Evolutionary conservation across 805 yeast species (phyloP), one percentile per base, ranked within the genome.

Genomic region (Myxozyma monticola): DNA sequence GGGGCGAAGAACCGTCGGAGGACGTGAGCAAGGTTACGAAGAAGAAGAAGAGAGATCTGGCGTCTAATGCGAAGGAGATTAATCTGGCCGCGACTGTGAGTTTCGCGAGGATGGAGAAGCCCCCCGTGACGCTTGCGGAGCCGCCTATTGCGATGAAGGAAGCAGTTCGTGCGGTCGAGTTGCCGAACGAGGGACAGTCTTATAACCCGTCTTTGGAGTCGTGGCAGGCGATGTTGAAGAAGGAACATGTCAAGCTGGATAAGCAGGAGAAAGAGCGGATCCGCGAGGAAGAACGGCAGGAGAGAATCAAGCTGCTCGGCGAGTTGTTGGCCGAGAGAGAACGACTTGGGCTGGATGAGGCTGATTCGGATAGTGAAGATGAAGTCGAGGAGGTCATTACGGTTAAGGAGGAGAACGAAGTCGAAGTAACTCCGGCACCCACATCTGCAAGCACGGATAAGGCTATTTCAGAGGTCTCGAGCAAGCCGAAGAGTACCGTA

Each of bases 121-220:
- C 21, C 61, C 80, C 60, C 3, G 59, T 70, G 15, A 72, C 83
- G 29, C 72, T 78, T 66, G 75, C 85, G 2, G 68, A 70, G 30
- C 79, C 88, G 4, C 75, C 77, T 2, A 66, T 65, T 2, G 83
- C 95, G 1, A 77, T 87, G 15, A 76, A 73, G 50, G 75, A 75
- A n/a, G 61, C 70, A 40, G 81, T 74, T 17, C 25, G 45, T 25
- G 66, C 73, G 0, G 70, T 73, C 2, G 67, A 60, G 1, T 49
- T 81, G 2, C 89, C 96, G 10, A 83, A 84, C 61, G 93, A 84
- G 1, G 98, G 98, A 48, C 86, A 85, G 66, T 90, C 98, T 1
- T 93, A 88, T 65, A 93, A 93, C 65, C 99, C 99, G 22, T 77
- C 91, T 10, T 73, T 83, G 57, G 85, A 83, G 48, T 80, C 85